phyloP scores from a whole-genome alignment of 2,329 filamentous ascomycete species.

The Trichoderma guizhouense region DNA sequence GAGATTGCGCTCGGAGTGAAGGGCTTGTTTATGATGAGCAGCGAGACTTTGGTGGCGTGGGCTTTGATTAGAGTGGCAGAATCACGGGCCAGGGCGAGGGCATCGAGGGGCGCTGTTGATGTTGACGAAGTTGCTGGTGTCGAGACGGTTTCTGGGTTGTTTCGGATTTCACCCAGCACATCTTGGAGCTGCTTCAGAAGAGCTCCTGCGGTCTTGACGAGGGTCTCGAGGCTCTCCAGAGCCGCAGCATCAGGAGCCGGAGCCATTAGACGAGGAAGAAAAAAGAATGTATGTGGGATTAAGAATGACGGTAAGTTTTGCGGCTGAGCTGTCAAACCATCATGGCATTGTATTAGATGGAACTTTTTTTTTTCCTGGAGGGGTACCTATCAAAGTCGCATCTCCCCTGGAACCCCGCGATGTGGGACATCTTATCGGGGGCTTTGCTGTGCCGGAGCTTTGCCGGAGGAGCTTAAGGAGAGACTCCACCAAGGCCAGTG shows the following conservation, averaged over 20 bases:
- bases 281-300: neutral
- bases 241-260: slow-evolving; percentile 26
- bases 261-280: slow-evolving; percentile 23
- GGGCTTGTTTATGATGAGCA: slow-evolving; percentile 81
- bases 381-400: slow-evolving; percentile 5
- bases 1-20: slow-evolving; percentile 76
- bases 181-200: slow-evolving; percentile 44
- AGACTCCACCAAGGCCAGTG: neutral
- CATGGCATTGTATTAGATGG: neutral
- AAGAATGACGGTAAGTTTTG: neutral
- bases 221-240: slow-evolving; percentile 37
- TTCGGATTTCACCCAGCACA: slow-evolving; percentile 40
- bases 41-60: slow-evolving; percentile 81
- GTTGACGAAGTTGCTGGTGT: slow-evolving; percentile 18
- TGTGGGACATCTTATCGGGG: neutral
- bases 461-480: neutral
- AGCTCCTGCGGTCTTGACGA: slow-evolving; percentile 36
- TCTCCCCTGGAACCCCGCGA: slow-evolving; percentile 16
- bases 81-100: slow-evolving; percentile 68
- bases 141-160: slow-evolving; percentile 21
- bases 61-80: slow-evolving; percentile 71
- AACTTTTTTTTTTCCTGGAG: slow-evolving; percentile 15
- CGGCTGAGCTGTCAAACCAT: neutral
- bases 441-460: neutral
- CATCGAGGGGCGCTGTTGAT: slow-evolving; percentile 41